phyloP scores from a whole-genome alignment of 148 eudicot species.

The Suaeda aralocaspica region DNA sequence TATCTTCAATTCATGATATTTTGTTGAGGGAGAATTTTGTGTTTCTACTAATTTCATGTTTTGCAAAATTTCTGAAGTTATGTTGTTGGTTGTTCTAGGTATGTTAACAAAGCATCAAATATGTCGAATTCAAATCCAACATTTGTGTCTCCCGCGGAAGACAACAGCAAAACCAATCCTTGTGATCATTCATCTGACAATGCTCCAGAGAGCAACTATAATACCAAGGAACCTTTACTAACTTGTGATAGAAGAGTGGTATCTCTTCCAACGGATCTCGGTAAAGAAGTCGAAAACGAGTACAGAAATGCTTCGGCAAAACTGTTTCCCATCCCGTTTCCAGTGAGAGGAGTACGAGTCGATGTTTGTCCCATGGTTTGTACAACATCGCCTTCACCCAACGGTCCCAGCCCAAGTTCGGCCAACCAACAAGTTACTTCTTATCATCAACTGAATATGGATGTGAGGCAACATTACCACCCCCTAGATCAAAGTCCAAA shows the following conservation, averaged over 20 bases:
- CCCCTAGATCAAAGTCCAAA: slow-evolving; percentile 31
- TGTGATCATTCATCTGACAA: slow-evolving; percentile 33
- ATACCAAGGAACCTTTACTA: slow-evolving; percentile 26
- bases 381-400: slow-evolving; percentile 36
- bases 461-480: slow-evolving; percentile 17
- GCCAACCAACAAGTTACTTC: slow-evolving; percentile 32
- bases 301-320: slow-evolving; percentile 33
- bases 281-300: slow-evolving; percentile 33
- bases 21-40: neutral
- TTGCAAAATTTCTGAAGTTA: slow-evolving; percentile 1
- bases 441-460: slow-evolving; percentile 25
- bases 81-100: slow-evolving; percentile 43
- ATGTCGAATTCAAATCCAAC: slow-evolving; percentile 31
- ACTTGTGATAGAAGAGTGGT: slow-evolving; percentile 28
- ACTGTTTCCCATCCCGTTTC: slow-evolving; percentile 44
- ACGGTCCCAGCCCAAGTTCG: slow-evolving; percentile 42
- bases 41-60: neutral
- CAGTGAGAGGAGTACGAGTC: slow-evolving; percentile 40
- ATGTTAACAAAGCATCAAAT: slow-evolving; percentile 41
- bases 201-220: slow-evolving; percentile 30
- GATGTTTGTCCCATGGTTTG: slow-evolving; percentile 32
- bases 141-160: slow-evolving; percentile 35
- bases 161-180: slow-evolving; percentile 21
- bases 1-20: slow-evolving; percentile 10
- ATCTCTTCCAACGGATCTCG: slow-evolving; percentile 24